Evolutionary conservation across 129 eudicot genomes (phyloP).

Genomic region (Saussurea involucrata): DNA sequence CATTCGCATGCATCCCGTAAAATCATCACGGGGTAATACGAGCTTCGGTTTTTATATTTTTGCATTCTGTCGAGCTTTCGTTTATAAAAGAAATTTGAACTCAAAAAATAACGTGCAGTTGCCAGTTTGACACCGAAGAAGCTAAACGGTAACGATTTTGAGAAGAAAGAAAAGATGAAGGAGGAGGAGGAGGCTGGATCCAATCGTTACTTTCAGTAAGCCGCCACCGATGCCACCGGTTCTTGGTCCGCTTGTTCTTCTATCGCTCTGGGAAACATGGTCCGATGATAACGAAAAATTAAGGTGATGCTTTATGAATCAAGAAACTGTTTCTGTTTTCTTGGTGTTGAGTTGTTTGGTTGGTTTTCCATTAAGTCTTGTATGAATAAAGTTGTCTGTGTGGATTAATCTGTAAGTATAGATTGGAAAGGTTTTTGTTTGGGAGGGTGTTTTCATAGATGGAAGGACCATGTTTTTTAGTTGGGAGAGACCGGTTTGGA

Average conservation of each 20-base stretch:
- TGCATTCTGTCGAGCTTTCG: neutral
- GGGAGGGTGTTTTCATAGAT: too few species aligned
- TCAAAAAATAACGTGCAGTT: constrained; percentile 24
- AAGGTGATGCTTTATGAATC: constrained; percentile 15
- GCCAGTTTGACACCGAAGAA: constrained; percentile 56
- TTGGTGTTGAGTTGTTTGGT: too few species aligned
- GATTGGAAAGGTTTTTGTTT: too few species aligned
- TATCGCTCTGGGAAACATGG: constrained; percentile 64
- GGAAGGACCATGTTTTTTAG: too few species aligned
- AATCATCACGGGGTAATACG: constrained; percentile 56
- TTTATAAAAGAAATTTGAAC: neutral
- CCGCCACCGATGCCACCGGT: constrained; percentile 80
- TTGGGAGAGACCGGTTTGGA: too few species aligned
- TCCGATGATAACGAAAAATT: constrained; percentile 52
- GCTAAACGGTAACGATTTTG: constrained; percentile 39
- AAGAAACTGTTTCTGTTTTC: constrained; percentile 3
- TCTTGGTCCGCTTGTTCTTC: constrained; percentile 62
- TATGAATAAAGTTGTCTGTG: too few species aligned
- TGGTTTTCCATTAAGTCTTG: too few species aligned
- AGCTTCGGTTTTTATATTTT: neutral
- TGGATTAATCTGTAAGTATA: too few species aligned
- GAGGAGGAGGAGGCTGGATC: constrained; percentile 47
- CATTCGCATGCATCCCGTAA: constrained; percentile 22
- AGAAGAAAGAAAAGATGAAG: constrained; percentile 28
- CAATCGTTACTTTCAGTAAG: constrained; percentile 68